Evolutionary conservation across 148 eudicot species (phyloP), one percentile per base, ranked within the genome.

Genomic region (Camellia granthamiana): DNA sequence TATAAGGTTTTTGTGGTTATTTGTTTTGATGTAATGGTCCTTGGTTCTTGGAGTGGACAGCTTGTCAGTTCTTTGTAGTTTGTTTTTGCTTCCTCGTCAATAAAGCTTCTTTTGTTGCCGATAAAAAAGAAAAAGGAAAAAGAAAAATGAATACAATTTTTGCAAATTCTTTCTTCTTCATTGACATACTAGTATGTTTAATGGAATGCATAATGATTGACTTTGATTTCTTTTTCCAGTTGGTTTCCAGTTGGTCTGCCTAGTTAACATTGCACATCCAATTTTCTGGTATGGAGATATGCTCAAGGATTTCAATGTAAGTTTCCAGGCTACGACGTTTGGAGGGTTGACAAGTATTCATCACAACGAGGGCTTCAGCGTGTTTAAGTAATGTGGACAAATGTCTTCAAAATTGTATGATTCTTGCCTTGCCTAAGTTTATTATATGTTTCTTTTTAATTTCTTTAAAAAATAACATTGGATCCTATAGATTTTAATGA

Each of bases 341-440:
- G 18, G 73, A 75, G 69, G 68, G 58, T 77, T 76, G 84, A 59
- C 43, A 3, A n/a, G 14, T 51, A 19, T 38, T 44, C 55, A 16
- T 46, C n/a, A 5, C 67, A 16, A 41, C 75, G 13, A 12, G 23
- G 69, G 44, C 74, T 80, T 43, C 74, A 65, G 60, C 23, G 84
- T 63, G 41, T 78, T 49, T 75, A 60, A 85, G 78, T 69, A 74
- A 93, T 93, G 97, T 93, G 97, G 97, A 93, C 97, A 58, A 93
- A 93, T 81, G 85, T 93, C 41, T 93, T 91, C 84, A 90, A 88
- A 87, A 90, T 93, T 75, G 97, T 93, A 88, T 77, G 90, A 84
- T 73, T 47, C 60, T 75, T 30, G 41, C 77, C 79, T 69, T 81
- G 11, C 5, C 44, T 38, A 19, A 51, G 46, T 76, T 71, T 15